Base-by-base conservation (phyloP, 345 rosid genomes). In the Luvunga scandens region DNA sequence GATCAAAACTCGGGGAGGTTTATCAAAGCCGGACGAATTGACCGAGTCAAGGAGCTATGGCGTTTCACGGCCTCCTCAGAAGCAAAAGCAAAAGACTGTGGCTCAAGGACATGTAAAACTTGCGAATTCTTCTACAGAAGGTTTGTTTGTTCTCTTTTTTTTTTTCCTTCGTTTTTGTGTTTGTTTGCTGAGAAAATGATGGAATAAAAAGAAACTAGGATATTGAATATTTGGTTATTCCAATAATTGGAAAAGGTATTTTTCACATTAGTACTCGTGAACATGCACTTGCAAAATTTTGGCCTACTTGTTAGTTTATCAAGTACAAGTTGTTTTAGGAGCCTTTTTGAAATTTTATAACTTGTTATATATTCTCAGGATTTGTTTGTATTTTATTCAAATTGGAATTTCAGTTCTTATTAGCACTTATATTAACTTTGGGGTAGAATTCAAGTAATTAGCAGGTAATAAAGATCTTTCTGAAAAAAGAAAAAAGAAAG, bases 1-100 rank as follows among this genome's bases (percentile, higher is more conserved):
- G 87, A 92, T 92, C 84, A 91, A 78, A 83, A 92, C 94, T 62
- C 84, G 89, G 72, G 82, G 80, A 77, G 86, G 83, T 82, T 25
- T 68, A 78, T 76, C 87, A 27, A 87, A 71, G 76, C 84, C 75
- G 33, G 87, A 86, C 18, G 86, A 87, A 33, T 80, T 83, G 78
- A 56, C 73, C 28, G 87, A 81, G 78, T 77, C 82, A 16, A 78
- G 75, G 77, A 77, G 33, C 75, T 36, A 33, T 69, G 90, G 62
- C 42, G 79, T 72, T 76, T 63, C 80, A 5, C 81, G 85, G 80
- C 93, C 90, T 85, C 89, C 88, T 9, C 39, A 85, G 71, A 75
- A 73, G 71, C 88, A 60, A 48, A 89, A 87, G 69, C 86, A 82
- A 73, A 85, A 85, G 69, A 66, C 79, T 66, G 45, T 68, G 77